These are phyloP conservation scores for Crithidia acanthocephali DNA, from an alignment of 208 protist genomes.

Conservation along the genomic window DNA sequence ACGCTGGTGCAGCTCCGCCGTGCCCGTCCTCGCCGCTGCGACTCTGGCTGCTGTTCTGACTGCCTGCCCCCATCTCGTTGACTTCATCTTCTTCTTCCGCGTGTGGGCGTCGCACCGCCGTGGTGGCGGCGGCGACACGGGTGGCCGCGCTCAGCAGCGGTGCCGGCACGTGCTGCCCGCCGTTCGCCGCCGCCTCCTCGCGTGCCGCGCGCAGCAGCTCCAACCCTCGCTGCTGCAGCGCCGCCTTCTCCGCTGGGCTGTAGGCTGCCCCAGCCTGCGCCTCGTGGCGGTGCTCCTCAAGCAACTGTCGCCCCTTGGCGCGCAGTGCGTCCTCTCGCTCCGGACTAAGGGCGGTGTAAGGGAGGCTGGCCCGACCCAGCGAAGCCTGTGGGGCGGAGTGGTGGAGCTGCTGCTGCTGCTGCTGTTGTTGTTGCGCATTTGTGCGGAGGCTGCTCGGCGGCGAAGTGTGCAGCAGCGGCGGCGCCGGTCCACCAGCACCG, in stretches of 20 bases:
- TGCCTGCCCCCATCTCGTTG: neutral
- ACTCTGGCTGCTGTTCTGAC: neutral
- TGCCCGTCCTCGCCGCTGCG: neutral
- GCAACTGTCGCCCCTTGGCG: slow-evolving; percentile 22
- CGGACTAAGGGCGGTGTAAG: slow-evolving; percentile 11
- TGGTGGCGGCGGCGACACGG: slow-evolving; percentile 8
- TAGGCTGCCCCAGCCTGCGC: slow-evolving; percentile 5
- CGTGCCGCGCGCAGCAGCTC: slow-evolving; percentile 45
- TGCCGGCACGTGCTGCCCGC: slow-evolving; percentile 22
- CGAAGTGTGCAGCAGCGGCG: slow-evolving; percentile 10
- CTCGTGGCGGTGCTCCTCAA: slow-evolving; percentile 26
- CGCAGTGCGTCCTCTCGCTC: slow-evolving; percentile 25
- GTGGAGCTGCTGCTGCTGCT: neutral
- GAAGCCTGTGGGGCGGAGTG: neutral
- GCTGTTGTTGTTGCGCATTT: neutral
- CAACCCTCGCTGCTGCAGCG: slow-evolving; percentile 46
- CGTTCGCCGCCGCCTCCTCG: slow-evolving; percentile 34
- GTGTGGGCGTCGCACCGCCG: neutral
- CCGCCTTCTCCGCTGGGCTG: slow-evolving; percentile 27
- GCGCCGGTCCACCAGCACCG: neutral
- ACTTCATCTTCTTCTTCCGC: too few species aligned
- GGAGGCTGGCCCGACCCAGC: neutral
- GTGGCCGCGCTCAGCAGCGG: slow-evolving; percentile 22
- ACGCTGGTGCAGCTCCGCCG: neutral
- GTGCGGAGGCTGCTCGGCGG: neutral